Evolutionary conservation across 2,329 filamentous ascomycete genomes (phyloP).

Genomic region (Beauveria brongniartii): DNA sequence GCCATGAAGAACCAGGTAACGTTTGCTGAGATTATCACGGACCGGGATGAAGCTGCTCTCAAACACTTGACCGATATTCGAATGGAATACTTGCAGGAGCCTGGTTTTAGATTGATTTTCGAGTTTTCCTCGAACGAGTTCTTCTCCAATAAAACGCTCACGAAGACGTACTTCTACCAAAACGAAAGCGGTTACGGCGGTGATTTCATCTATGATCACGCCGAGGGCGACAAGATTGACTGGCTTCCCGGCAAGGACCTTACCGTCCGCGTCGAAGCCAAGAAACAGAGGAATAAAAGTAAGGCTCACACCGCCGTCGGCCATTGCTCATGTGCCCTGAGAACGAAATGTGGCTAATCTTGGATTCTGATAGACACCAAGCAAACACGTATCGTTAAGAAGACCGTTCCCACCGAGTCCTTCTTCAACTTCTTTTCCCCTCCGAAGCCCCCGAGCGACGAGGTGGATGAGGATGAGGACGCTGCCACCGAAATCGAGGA

Average conservation of each 20-base stretch:
- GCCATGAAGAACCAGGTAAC: constrained; percentile 99
- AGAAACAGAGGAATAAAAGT: constrained; percentile 99
- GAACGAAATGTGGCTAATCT: constrained; percentile 1
- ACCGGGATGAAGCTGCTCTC: constrained; percentile 88
- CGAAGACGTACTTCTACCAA: constrained; percentile 99
- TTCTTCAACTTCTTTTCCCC: constrained; percentile 99
- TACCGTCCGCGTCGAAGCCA: constrained; percentile 91
- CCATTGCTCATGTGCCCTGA: neutral
- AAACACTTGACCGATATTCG: constrained; percentile 87
- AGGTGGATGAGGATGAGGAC: constrained; percentile 61
- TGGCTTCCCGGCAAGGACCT: constrained; percentile 93
- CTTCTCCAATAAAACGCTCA: constrained; percentile 95
- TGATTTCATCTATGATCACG: constrained; percentile 99
- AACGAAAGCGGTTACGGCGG: constrained; percentile 97
- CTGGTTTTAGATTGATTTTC: constrained; percentile 96
- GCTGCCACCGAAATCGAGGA: constrained; percentile 89
- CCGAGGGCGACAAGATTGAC: constrained; percentile 94
- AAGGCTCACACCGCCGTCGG: constrained; percentile 23
- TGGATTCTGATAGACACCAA: constrained; percentile 69
- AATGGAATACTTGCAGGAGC: constrained; percentile 98
- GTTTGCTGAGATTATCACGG: constrained; percentile 96
- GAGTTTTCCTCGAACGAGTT: constrained; percentile 93
- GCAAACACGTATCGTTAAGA: constrained; percentile 97
- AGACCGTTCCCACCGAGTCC: constrained; percentile 95
- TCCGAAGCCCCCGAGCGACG: constrained; percentile 72